Conservation (phyloP, 2,329 filamentous ascomycete species). For the Neonectria punicea region DNA sequence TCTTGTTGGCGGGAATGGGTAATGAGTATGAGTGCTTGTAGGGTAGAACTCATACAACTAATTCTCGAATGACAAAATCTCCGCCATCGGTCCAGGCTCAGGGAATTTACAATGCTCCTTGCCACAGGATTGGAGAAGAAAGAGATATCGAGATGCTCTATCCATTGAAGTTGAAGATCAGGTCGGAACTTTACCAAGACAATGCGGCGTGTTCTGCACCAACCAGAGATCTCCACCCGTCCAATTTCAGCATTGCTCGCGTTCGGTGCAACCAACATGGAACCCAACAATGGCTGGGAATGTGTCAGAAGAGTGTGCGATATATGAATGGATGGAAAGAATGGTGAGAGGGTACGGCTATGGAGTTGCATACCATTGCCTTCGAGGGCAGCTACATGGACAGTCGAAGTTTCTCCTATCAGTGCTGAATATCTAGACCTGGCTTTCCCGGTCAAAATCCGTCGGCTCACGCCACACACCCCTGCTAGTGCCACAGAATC, state of each 20-base stretch:
- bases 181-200: conserved; percentile 13
- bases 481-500: conserved; percentile 15
- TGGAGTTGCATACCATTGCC: not conserved
- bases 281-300: not conserved
- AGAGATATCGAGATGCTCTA: too few relatives aligned
- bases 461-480: not conserved
- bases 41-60: not conserved
- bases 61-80: too few relatives aligned
- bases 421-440: not conserved
- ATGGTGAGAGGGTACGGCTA: not conserved
- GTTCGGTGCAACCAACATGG: not conserved
- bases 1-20: conserved; percentile 46
- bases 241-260: not conserved
- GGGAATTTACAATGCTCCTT: not conserved
- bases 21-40: conserved; percentile 38
- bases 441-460: not conserved
- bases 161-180: too few relatives aligned
- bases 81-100: too few relatives aligned
- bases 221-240: not conserved
- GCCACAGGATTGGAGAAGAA: too few relatives aligned
- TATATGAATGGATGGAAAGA: not conserved
- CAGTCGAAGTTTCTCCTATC: too few relatives aligned
- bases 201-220: not conserved
- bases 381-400: not conserved
- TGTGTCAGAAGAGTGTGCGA: not conserved